These are phyloP conservation scores for Diutina pseudorugosa DNA, from an alignment of 1,139 yeast genomes.

Conservation along the genomic window DNA sequence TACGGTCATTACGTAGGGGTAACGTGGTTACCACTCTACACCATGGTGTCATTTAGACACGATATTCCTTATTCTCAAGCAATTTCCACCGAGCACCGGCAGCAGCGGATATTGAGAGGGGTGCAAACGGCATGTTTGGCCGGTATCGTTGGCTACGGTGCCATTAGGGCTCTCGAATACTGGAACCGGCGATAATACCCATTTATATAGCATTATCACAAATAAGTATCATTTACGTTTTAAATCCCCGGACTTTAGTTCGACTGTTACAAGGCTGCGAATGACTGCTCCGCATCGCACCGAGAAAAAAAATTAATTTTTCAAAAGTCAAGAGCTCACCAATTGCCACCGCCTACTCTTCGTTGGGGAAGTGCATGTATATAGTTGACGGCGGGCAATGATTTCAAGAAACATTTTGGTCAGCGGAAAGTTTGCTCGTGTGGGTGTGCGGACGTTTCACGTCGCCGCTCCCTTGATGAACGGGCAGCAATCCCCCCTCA, in stretches of 20 bases:
- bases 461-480: not conserved
- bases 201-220: not conserved
- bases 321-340: not conserved
- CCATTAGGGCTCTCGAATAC: not conserved
- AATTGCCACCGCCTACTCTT: not conserved
- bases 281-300: not conserved
- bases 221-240: not conserved
- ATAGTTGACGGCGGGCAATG: conserved; percentile 1
- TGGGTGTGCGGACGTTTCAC: not conserved
- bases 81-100: conserved; percentile 39
- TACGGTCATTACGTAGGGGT: conserved; percentile 30
- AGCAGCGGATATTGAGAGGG: conserved; percentile 25
- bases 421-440: not conserved
- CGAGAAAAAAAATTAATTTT: not conserved
- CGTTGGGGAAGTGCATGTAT: conserved; percentile 1
- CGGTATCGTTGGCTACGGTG: not conserved
- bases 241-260: not conserved
- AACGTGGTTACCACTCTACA: conserved; percentile 75
- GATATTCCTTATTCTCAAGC: conserved; percentile 74
- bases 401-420: not conserved
- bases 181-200: not conserved
- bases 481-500: conserved; percentile 54
- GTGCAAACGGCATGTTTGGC: not conserved
- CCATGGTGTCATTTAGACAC: conserved; percentile 84
- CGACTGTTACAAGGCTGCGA: not conserved